Conservation (phyloP, 1,139 yeast genomes). For the Pichia inconspicua region DNA sequence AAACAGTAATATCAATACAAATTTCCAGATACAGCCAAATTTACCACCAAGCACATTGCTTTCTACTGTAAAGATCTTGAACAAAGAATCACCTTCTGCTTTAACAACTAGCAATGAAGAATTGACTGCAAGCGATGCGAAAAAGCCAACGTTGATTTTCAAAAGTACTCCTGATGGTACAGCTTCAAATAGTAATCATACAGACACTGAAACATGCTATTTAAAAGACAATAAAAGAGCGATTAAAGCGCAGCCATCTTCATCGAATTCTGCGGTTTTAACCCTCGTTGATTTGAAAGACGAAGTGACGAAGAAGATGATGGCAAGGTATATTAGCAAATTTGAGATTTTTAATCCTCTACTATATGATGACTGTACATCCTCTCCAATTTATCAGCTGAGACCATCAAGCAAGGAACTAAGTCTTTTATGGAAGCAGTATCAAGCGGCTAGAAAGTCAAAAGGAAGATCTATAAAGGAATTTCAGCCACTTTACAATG, state of each 20-base stretch:
- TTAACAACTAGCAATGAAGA: neutral
- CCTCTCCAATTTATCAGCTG: constrained; percentile 17
- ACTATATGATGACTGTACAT: constrained; percentile 7
- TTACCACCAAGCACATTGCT: neutral
- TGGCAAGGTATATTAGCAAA: constrained; percentile 21
- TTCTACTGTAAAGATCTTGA: neutral
- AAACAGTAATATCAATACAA: neutral
- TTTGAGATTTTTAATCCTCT: constrained; percentile 21
- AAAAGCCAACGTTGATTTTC: neutral
- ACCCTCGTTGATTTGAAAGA: constrained; percentile 8
- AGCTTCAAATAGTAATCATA: neutral
- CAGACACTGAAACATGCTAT: neutral
- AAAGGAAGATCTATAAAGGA: constrained; percentile 5
- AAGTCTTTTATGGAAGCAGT: constrained; percentile 16
- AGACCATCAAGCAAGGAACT: constrained; percentile 20
- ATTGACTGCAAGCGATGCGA: neutral
- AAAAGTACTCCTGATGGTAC: neutral
- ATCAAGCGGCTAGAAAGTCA: constrained; percentile 12
- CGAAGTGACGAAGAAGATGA: constrained; percentile 10
- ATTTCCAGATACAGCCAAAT: constrained; percentile 12
- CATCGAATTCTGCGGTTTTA: neutral
- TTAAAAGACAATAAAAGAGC: no score
- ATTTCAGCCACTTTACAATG: constrained; percentile 21
- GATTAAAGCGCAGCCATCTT: no score
- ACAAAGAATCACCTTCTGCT: neutral